Conservation (phyloP, 441 rosid genomes). For the Aquilaria agallochum region DNA sequence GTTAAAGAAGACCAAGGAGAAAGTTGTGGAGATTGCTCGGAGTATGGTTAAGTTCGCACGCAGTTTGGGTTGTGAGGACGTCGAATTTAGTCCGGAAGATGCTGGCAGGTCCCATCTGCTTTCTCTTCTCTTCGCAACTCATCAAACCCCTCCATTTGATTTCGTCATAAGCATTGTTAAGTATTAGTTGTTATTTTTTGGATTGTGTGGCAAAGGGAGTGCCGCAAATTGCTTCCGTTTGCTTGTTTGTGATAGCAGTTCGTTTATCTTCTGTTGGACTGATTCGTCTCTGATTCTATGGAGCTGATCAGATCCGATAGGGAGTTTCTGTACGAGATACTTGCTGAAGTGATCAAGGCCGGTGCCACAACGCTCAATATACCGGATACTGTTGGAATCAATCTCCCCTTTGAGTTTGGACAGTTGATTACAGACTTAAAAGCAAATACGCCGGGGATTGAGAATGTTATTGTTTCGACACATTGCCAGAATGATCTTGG, state of each 20-base stretch:
- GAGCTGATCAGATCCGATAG: conserved; percentile 62
- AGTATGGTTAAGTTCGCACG: conserved; percentile 62
- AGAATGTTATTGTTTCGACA: conserved; percentile 75
- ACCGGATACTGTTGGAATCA: conserved; percentile 94
- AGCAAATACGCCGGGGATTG: conserved; percentile 84
- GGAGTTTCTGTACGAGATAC: conserved; percentile 74
- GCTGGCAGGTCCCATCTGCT: conserved; percentile 64
- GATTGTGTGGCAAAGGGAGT: too few species aligned
- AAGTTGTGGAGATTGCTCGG: conserved; percentile 70
- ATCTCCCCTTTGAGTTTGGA: conserved; percentile 76
- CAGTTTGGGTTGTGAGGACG: conserved; percentile 81
- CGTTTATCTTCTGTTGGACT: background rate
- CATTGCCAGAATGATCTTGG: conserved; percentile 99
- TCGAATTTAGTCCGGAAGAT: conserved; percentile 91
- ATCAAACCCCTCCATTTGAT: background rate
- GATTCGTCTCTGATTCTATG: background rate
- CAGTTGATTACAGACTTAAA: conserved; percentile 79
- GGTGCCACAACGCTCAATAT: conserved; percentile 93
- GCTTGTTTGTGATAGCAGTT: background rate
- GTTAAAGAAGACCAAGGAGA: conserved; percentile 66
- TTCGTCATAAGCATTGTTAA: background rate
- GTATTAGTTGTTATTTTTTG: too few species aligned
- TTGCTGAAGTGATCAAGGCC: conserved; percentile 89
- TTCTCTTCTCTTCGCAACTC: background rate
- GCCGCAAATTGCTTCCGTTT: background rate